Percentiles rank a stretch among this genome's conserved stretches.
These are phyloP conservation scores for Cylindrotheca closterium DNA, from an alignment of 108 stramenopile species.

Conservation along the genomic window DNA sequence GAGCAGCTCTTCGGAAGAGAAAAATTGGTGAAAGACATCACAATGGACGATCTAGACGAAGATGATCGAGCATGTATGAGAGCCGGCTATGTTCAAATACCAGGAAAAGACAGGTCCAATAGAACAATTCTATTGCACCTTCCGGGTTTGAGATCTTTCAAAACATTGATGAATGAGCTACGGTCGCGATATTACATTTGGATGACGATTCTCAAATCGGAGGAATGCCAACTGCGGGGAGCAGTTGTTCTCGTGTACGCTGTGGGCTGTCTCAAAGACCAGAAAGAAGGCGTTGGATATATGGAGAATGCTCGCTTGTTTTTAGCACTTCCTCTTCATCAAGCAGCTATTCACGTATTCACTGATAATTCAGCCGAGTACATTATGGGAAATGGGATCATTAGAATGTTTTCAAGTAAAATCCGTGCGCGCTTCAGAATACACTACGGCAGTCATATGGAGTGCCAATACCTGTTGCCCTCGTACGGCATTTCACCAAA, in stretches of 20 bases:
- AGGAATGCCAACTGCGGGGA: background rate
- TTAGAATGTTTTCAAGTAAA: background rate
- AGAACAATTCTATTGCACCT: conserved; percentile 9
- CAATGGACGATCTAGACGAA: conserved; percentile 9
- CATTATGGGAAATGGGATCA: background rate
- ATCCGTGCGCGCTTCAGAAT: background rate
- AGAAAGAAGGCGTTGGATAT: background rate
- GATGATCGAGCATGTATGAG: conserved; percentile 14
- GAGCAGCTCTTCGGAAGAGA: conserved; percentile 10
- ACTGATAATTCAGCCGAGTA: background rate
- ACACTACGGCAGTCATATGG: conserved; percentile 8
- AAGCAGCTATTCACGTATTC: background rate
- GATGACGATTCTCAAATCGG: background rate
- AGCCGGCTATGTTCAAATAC: conserved; percentile 20
- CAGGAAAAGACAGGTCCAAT: conserved; percentile 12
- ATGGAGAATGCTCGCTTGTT: background rate
- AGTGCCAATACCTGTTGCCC: conserved; percentile 25
- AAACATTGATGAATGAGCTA: background rate
- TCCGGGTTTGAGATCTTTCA: conserved; percentile 14
- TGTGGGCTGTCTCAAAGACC: conserved; percentile 3
- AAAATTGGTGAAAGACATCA: background rate
- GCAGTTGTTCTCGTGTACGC: background rate
- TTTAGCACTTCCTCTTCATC: background rate
- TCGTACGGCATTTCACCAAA: conserved; percentile 22
- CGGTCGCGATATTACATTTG: background rate